A percentile compares a stretch with the other conserved stretches of the same genome.
phyloP scores from a whole-genome alignment of 2,329 filamentous ascomycete genomes.

The Trichoderma arundinaceum region DNA sequence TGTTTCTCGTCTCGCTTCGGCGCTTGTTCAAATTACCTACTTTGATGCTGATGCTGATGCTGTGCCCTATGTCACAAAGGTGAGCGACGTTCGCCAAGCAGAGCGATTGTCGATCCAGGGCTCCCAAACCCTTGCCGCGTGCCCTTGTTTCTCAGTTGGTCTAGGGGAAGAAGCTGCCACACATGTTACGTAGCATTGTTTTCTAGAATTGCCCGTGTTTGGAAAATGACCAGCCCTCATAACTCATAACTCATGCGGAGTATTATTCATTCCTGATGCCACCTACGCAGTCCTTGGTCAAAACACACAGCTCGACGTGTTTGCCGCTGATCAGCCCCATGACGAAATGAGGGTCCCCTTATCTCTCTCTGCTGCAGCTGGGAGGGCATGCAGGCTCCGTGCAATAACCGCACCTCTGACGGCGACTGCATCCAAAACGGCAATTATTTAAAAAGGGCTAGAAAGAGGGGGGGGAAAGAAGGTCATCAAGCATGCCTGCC shows the following conservation, averaged over 20 bases:
- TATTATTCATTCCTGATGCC: no score
- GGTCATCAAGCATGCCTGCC: slow-evolving; percentile 8
- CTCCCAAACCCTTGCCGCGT: neutral
- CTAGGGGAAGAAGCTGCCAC: neutral
- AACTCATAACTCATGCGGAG: no score
- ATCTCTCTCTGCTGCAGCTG: slow-evolving; percentile 5
- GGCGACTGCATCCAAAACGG: neutral
- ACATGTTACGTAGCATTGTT: slow-evolving; percentile 22
- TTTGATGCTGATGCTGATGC: no score
- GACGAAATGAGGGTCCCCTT: neutral
- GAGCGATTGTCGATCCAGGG: slow-evolving; percentile 2
- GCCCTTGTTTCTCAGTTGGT: no score
- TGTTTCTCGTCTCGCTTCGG: no score
- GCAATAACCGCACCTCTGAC: no score
- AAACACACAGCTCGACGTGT: neutral
- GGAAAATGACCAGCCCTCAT: neutral
- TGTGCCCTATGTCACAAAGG: no score
- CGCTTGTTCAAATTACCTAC: no score
- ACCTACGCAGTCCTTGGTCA: neutral
- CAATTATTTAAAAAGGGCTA: neutral
- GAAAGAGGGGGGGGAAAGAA: neutral
- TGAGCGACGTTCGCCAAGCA: neutral
- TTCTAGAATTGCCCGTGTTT: neutral
- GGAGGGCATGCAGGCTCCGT: no score
- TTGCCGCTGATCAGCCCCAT: neutral